These are phyloP conservation scores for Ogataea minuta DNA, from an alignment of 805 yeast genomes.

Conservation along the genomic window DNA sequence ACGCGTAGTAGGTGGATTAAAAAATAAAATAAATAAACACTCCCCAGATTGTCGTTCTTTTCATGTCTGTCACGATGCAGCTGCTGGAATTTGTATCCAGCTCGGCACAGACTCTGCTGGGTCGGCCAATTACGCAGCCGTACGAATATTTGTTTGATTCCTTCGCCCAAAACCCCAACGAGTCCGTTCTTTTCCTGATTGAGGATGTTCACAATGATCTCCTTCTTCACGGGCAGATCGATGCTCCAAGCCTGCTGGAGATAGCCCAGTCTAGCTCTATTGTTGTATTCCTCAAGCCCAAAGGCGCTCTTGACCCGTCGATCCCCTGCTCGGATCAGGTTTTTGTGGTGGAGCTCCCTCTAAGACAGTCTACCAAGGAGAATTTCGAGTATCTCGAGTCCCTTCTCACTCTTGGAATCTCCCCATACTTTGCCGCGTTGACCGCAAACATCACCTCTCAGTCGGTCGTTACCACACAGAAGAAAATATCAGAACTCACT, in stretches of 20 bases:
- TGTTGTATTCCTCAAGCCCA: conserved; percentile 13
- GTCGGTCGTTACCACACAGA: conserved; percentile 48
- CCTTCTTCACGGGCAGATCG: background rate
- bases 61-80: no score
- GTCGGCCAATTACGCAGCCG: no score
- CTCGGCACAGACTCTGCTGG: no score
- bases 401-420: conserved; percentile 59
- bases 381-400: conserved; percentile 50
- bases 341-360: conserved; percentile 8
- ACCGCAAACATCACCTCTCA: conserved; percentile 27
- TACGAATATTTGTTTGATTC: background rate
- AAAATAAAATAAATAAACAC: conserved; percentile 1
- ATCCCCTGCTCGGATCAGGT: conserved; percentile 10
- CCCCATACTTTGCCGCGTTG: conserved; percentile 65
- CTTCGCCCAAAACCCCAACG: conserved; percentile 1
- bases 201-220: conserved; percentile 1
- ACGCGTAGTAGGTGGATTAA: conserved; percentile 1
- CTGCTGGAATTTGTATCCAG: background rate
- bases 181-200: conserved; percentile 4
- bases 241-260: background rate
- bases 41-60: no score
- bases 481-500: conserved; percentile 66
- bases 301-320: conserved; percentile 10
- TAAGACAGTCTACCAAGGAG: conserved; percentile 10
- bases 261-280: conserved; percentile 1